Evolutionary conservation across 805 yeast species (phyloP).

Genomic region (Pichia membranifaciens): DNA sequence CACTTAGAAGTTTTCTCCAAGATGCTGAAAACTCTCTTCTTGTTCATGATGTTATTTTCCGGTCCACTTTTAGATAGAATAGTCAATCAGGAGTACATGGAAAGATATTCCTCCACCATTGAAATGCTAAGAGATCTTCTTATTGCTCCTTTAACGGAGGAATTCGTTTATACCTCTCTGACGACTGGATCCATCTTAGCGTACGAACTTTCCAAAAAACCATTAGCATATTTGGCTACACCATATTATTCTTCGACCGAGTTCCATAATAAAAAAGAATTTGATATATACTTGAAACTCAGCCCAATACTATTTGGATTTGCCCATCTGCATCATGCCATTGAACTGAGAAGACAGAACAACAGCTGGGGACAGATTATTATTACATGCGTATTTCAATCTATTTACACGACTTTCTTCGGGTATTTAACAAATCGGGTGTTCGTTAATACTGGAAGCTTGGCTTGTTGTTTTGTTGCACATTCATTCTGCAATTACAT

Average conservation of each 20-base stretch:
- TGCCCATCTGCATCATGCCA: conserved; percentile 76
- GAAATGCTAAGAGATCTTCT: conserved; percentile 44
- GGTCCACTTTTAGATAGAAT: conserved; percentile 31
- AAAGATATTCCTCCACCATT: background rate
- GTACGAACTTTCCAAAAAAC: background rate
- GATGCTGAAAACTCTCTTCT: conserved; percentile 11
- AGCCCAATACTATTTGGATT: conserved; percentile 68
- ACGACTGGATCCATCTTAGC: conserved; percentile 14
- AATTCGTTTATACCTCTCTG: conserved; percentile 55
- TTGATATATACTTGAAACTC: conserved; percentile 14
- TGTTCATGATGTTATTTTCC: conserved; percentile 29
- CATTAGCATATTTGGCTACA: conserved; percentile 8
- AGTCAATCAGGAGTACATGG: background rate
- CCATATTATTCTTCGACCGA: conserved; percentile 6
- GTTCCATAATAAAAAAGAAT: conserved; percentile 1
- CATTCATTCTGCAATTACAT: conserved; percentile 66
- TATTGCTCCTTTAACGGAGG: conserved; percentile 77
- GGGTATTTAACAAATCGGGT: conserved; percentile 60
- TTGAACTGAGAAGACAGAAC: conserved; percentile 33
- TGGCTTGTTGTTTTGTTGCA: conserved; percentile 52
- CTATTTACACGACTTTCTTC: conserved; percentile 60
- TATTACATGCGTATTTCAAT: conserved; percentile 43
- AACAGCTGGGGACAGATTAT: conserved; percentile 30
- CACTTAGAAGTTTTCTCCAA: background rate
- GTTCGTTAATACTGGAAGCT: conserved; percentile 44